These are phyloP conservation scores for Cucumis melo DNA, from an alignment of 306 rosid species.

Conservation along the genomic window DNA sequence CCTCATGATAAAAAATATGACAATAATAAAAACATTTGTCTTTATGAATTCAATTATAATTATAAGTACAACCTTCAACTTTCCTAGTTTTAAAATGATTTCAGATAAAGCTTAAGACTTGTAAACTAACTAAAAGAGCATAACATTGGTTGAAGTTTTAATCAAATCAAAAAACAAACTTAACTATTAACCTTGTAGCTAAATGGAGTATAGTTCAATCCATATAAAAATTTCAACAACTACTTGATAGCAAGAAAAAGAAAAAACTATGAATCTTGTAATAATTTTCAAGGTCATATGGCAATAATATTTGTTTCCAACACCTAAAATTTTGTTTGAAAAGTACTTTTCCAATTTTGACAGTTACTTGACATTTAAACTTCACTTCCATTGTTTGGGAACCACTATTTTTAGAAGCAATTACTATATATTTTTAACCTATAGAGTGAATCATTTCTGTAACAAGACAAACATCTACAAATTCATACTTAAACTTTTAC, in stretches of 20 bases:
- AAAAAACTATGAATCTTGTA: no score
- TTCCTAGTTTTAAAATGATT: no score
- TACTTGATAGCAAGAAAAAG: no score
- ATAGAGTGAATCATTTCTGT: not conserved
- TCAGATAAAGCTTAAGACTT: no score
- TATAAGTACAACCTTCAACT: not conserved
- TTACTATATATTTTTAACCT: not conserved
- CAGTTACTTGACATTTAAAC: not conserved
- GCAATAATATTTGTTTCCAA: not conserved
- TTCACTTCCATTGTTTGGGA: not conserved
- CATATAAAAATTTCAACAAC: no score
- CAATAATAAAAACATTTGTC: no score
- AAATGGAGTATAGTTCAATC: no score
- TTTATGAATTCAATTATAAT: no score
- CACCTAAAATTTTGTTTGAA: not conserved
- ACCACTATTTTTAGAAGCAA: no score
- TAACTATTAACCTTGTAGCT: not conserved
- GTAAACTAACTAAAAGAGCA: no score
- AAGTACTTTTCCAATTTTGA: not conserved
- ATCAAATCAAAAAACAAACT: not conserved
- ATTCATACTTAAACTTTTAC: not conserved
- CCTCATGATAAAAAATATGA: not conserved
- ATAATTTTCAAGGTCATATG: not conserved
- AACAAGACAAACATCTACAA: not conserved
- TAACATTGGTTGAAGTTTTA: no score